Base-by-base conservation (phyloP, 345 rosid genomes). In the Hibiscus mutabilis region DNA sequence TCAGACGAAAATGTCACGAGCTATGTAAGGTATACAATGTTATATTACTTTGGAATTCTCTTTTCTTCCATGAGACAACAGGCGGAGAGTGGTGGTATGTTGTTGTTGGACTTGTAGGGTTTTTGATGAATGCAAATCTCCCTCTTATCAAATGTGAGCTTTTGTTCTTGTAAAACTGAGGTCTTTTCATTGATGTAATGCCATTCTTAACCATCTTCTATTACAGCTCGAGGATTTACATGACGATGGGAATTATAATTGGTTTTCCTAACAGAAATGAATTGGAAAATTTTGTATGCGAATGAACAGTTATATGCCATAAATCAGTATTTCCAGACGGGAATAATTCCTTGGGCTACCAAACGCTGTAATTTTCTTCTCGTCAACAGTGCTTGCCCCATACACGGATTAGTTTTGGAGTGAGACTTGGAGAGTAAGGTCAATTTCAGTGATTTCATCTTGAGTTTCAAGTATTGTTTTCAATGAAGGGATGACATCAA, bases 271-370 rank as follows among this genome's bases (percentile, higher is more conserved):
- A 42, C 12, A 42, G 46, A 11, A 42, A 42, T 44, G 69, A 66
- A 55, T 33, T 10, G 62, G 31, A 31, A 57, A 69, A 19, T 6
- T 51, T 55, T 37, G 37, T 11, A 31, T 55, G 61, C 2, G 19
- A 33, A 66, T 66, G 69, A 66, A 27, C 8, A 67, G 29, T 49
- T 15, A 47, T 42, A 49, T n/a, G 59, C 40, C 51, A 58, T 16
- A 57, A 18, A 46, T 82, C 71, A 86, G 31, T 85, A 83, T 76
- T 77, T 82, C 96, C 97, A 88, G 46, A 90, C 98, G 0, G 95
- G 96, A 63, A 90, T 84, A 71, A 91, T 86, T 67, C 99, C 97
- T 72, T 95, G 99, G 8, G 99, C 97, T 14, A 97, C 99, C 52
- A 95, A 86, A 22, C 97, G 93, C 88, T 0, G 99, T 95, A 46